phyloP scores from a whole-genome alignment of 768 basidiomycete species.

The Boletales sp. region DNA sequence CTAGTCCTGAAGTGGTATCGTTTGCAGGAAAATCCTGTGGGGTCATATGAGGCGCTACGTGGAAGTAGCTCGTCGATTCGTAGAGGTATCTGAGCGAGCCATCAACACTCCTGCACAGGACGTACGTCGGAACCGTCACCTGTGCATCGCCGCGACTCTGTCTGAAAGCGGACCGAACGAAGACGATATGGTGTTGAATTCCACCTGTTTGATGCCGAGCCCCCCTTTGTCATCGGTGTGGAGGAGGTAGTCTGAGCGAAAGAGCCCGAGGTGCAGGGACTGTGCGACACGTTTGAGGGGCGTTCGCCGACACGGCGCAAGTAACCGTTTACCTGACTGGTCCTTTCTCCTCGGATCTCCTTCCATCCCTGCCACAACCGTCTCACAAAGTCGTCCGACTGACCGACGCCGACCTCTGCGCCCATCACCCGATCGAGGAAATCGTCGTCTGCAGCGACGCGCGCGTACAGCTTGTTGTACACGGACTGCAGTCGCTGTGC shows the following conservation, averaged over 20 bases:
- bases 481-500: constrained; percentile 65
- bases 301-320: neutral
- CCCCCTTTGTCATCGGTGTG: constrained; percentile 45
- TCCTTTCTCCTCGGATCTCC: constrained; percentile 59
- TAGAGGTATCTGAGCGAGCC: constrained; percentile 55
- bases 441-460: constrained; percentile 70
- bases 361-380: constrained; percentile 88
- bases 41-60: constrained; percentile 49
- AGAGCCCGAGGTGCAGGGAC: constrained; percentile 85
- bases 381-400: constrained; percentile 84
- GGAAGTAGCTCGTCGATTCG: constrained; percentile 64
- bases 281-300: constrained; percentile 28
- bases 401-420: constrained; percentile 66
- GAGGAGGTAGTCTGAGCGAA: constrained; percentile 92
- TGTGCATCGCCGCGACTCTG: constrained; percentile 66
- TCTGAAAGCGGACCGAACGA: constrained; percentile 85
- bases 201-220: constrained; percentile 81
- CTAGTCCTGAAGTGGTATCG: constrained; percentile 64
- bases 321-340: constrained; percentile 44
- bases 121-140: constrained; percentile 48
- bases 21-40: constrained; percentile 68
- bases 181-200: constrained; percentile 95
- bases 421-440: constrained; percentile 89
- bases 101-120: neutral
- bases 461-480: constrained; percentile 85